phyloP scores from a whole-genome alignment of 2,329 filamentous ascomycete species.

The Fusarium sp. region DNA sequence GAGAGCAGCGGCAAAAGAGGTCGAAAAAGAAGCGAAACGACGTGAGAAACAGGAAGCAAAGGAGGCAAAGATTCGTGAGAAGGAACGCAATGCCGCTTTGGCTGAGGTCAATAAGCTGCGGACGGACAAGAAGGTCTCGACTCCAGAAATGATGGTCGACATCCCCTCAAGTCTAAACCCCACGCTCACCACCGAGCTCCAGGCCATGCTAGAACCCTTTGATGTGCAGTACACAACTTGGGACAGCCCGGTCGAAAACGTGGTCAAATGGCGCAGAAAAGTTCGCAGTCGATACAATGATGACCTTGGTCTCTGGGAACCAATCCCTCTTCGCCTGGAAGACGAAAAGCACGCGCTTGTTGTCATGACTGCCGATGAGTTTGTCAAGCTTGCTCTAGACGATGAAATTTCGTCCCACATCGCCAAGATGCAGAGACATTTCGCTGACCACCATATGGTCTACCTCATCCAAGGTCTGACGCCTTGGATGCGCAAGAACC shows the following conservation, averaged over 20 bases:
- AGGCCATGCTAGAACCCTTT: slow-evolving; percentile 66
- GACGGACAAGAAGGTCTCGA: slow-evolving; percentile 80
- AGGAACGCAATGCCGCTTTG: slow-evolving; percentile 75
- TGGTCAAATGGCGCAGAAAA: slow-evolving; percentile 79
- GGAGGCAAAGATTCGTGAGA: slow-evolving; percentile 74
- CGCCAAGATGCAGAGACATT: slow-evolving; percentile 66
- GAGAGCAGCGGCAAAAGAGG: slow-evolving; percentile 66
- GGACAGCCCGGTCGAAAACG: slow-evolving; percentile 63
- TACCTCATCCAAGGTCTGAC: slow-evolving; percentile 81
- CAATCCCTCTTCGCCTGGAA: slow-evolving; percentile 65
- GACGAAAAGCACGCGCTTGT: slow-evolving; percentile 75
- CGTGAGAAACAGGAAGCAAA: slow-evolving; percentile 72
- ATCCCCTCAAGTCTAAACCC: slow-evolving; percentile 71
- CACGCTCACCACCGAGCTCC: slow-evolving; percentile 61
- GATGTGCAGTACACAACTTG: slow-evolving; percentile 63
- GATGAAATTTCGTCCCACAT: slow-evolving; percentile 73
- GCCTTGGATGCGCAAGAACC: slow-evolving; percentile 78
- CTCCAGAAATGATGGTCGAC: slow-evolving; percentile 83
- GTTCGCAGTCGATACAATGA: slow-evolving; percentile 75
- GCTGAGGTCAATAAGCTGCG: slow-evolving; percentile 81
- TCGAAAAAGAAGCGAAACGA: slow-evolving; percentile 69
- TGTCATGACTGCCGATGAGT: slow-evolving; percentile 73
- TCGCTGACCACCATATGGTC: slow-evolving; percentile 69
- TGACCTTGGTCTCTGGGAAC: slow-evolving; percentile 75
- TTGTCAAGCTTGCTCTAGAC: slow-evolving; percentile 72